These are phyloP conservation scores for Paecilomyces variotii DNA, from an alignment of 2,329 filamentous ascomycete genomes.

Conservation along the genomic window DNA sequence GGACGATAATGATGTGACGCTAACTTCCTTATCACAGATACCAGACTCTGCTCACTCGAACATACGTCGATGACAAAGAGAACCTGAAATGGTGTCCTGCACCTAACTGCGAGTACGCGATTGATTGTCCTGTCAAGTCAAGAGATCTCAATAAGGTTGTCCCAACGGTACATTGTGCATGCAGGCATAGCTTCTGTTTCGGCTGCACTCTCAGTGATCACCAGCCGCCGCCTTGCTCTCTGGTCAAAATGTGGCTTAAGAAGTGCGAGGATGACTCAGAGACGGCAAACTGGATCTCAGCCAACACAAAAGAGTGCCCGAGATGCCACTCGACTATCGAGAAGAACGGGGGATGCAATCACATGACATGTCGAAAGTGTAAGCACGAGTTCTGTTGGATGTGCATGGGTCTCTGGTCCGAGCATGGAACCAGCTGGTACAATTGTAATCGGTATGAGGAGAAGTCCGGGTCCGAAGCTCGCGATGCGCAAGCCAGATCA, in stretches of 20 bases:
- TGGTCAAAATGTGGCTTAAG: conserved; percentile 94
- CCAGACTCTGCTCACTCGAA: conserved; percentile 76
- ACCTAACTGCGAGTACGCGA: conserved; percentile 89
- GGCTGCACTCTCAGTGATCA: conserved; percentile 86
- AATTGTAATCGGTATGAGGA: conserved; percentile 98
- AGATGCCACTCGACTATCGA: conserved; percentile 96
- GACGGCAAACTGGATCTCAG: conserved; percentile 98
- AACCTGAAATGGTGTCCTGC: conserved; percentile 96
- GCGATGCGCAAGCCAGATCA: conserved; percentile 86
- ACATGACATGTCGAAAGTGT: conserved; percentile 96
- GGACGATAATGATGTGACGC: conserved; percentile 4
- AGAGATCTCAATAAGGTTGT: conserved; percentile 79
- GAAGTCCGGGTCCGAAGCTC: conserved; percentile 82
- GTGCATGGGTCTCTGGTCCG: conserved; percentile 98
- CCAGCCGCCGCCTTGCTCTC: conserved; percentile 80
- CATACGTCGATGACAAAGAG: conserved; percentile 95
- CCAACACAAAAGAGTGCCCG: conserved; percentile 96
- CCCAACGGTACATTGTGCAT: conserved; percentile 79
- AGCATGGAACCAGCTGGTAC: conserved; percentile 99
- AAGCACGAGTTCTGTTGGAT: conserved; percentile 99
- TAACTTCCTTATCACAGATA: conserved; percentile 50
- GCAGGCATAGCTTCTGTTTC: conserved; percentile 87
- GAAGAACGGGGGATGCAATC: conserved; percentile 97
- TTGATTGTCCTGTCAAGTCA: conserved; percentile 82
- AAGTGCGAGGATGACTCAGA: conserved; percentile 98